Base-by-base conservation (phyloP, 768 basidiomycete genomes). In the Amanita subjunquillea region DNA sequence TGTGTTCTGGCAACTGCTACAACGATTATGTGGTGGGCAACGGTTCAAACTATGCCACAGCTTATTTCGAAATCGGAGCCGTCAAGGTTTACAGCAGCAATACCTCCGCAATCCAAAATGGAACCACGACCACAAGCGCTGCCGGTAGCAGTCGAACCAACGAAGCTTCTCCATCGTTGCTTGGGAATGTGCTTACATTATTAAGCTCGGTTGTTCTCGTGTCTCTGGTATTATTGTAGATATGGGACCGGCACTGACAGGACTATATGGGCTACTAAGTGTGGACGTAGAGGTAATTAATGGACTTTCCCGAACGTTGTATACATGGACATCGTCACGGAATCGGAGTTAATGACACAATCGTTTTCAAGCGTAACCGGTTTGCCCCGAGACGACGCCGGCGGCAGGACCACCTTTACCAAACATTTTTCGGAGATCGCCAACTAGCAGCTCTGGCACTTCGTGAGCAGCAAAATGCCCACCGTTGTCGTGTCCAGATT, bases 11-110 rank as follows among this genome's bases (percentile, higher is more conserved):
- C n/a, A 66, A 68, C 1, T 85, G 87, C 65, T 88, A 90, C 66
- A 70, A 75, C 9, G 78, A 85, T 67, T 85, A 79, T 53, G 85
- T 88, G 39, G 67, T 85, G 52, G 82, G 83, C 6, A 62, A 78
- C 52, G 75, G 79, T 3, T 74, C 79, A 15, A 75, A 73, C 58
- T 88, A 82, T 65, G 72, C 78, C 61, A 73, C 70, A 30, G 84
- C 84, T 0, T 85, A 82, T 68, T 91, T 88, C 58, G 87, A 90
- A 62, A 74, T 91, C 50, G 72, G 75, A 12, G 80, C 73, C 27
- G 70, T 87, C 54, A 48, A 8, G n/a, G 29, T 48, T 48, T 48
- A 15, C 43, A 25, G 43, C 27, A 44, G 8, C 27, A 44, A 44
- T 29, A 7, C 13, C 27, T 34, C 32, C 6, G 39, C 39, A 10